Evolutionary conservation across 208 protist species (phyloP), one percentile per base, ranked within the genome.

Genomic region (Trypanosoma brucei): DNA sequence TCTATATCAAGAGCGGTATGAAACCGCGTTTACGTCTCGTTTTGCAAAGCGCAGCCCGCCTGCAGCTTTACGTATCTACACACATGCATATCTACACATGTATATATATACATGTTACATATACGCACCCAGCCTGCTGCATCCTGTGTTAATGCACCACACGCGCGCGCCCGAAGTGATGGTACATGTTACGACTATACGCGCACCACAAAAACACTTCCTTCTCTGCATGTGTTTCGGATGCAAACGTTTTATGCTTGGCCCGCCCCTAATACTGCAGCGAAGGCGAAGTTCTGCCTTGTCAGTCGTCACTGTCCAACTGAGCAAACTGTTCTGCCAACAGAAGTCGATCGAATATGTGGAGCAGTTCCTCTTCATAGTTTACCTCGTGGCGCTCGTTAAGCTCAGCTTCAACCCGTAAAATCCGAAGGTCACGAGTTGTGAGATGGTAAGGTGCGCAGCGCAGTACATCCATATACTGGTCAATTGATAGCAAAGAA

Each of bases 381-480:
- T 88, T 74, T 30, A 95, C 82, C 57, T 86, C 71, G 39, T 84
- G 67, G 34, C 70, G 48, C 46, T 45, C 59, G 42, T 64, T 72
- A 33, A 62, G 76, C 4, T 70, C 79, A 46, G 84, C 86, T 65
- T 93, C 84, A 45, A 89, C 52, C 55, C 64, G 81, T 42, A 93
- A 62, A 30, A 93, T 56, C 36, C 76, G 70, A 11, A 96, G 76
- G 61, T 94, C 92, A 22, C 88, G 88, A 5, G 63, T 62, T 3
- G 92, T 95, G 13, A 96, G 74, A 56, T 94, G 84, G 54, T 89
- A 83, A 0, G 86, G 84, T 22, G 87, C 81, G 65, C 91, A 84
- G 51, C 62, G 55, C 14, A 96, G 66, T 0, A 81, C 80, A 9
- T 81, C 40, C 48, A 62, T 59, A 72, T 83, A 96, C 49, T 87